These are phyloP conservation scores for Pelargonium fulgidum DNA, from an alignment of 441 rosid species.

Conservation along the genomic window DNA sequence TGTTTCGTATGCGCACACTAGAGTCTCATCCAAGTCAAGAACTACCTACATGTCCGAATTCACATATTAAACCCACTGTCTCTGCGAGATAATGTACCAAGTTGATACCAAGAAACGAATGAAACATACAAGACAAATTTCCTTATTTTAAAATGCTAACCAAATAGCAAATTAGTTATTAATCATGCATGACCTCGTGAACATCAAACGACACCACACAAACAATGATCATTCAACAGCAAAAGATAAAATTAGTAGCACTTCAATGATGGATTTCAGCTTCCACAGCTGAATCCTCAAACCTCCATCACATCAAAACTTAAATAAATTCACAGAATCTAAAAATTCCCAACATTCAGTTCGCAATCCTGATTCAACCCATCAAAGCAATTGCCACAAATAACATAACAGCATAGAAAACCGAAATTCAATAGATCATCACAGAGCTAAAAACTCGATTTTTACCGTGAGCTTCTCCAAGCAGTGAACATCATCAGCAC, in stretches of 20 bases:
- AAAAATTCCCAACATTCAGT: background rate
- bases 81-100: background rate
- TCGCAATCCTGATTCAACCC: background rate
- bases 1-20: slow-evolving; percentile 79
- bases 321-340: background rate
- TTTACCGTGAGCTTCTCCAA: slow-evolving; percentile 34
- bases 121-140: background rate
- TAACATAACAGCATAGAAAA: background rate
- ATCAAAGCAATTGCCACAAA: background rate
- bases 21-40: slow-evolving; percentile 90
- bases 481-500: slow-evolving; percentile 8
- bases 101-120: background rate
- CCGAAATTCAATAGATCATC: background rate
- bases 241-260: background rate
- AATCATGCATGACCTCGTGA: background rate
- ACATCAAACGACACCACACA: background rate
- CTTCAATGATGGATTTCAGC: background rate
- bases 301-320: background rate
- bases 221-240: background rate
- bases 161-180: too few relatives aligned
- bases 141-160: background rate
- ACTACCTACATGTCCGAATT: slow-evolving; percentile 52
- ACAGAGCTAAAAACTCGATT: background rate
- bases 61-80: slow-evolving; percentile 8
- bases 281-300: background rate